Evolutionary conservation across 2,329 filamentous ascomycete genomes (phyloP), one percentile per base, ranked within the genome.

Genomic region (Akanthomyces uredinophilus): DNA sequence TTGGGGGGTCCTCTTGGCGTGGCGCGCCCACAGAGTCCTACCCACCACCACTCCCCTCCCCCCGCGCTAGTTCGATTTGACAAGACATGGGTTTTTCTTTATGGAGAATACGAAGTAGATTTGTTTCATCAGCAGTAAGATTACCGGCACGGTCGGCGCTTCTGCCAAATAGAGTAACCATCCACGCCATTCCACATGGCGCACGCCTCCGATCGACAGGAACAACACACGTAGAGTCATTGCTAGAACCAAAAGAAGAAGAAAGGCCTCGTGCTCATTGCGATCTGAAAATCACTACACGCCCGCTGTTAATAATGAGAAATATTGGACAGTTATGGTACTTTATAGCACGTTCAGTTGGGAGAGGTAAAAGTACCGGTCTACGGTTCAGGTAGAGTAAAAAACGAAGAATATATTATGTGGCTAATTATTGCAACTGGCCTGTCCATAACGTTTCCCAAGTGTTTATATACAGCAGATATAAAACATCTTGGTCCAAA

Each of bases 401-500:
- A 39, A 57, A 46, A 49, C 32, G 29, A 29, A 57, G 24, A 47
- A 47, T 47, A 58, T 58, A 58, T 58, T 58, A 58, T 50, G 55
- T 50, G 44, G 44, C 55, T 41, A 50, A 58, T 39, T 58, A 50
- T 50, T 20, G 46, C 35, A 57, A 57, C 32, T 24, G 11, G 54
- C 54, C 54, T 46, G 54, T 57, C 55, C 55, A 58, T 58, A 58
- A 58, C 20, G 11, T n/a, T 22, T 16, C 27, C 32, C 43, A 27
- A 37, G 55, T 27, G 55, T 11, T 29, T 22, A 58, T 24, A 57
- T 57, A 16, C 52, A 1, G 43, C 43, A 57, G 54, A 57, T 57
- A 57, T 57, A 49, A 29, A 29, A 11, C n/a, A 27, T 47, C 54
- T 37, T 43, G 32, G 35, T 16, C 5, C 7, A 18, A 50, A 27